phyloP scores from a whole-genome alignment of 305 asterid genomes.

The Andrographis paniculata region DNA sequence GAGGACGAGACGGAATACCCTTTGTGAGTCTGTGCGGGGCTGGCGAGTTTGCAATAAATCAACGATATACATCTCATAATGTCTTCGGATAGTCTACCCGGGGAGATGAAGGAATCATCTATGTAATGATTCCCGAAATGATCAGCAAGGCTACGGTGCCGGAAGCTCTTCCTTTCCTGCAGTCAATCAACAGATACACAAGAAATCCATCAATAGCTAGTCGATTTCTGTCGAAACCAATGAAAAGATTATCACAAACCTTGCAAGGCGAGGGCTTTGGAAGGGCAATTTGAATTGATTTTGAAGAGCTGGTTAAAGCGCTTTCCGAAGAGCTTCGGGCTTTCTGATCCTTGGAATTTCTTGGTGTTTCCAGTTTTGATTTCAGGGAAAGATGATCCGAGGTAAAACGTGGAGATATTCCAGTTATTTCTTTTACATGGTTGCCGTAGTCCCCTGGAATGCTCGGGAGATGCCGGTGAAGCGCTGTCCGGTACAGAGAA shows the following conservation, averaged over 20 bases:
- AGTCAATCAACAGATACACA: constrained; percentile 28
- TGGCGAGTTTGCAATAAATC: constrained; percentile 67
- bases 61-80: constrained; percentile 68
- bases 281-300: constrained; percentile 20
- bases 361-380: neutral
- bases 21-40: constrained; percentile 29
- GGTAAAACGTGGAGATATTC: constrained; percentile 9
- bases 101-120: constrained; percentile 36
- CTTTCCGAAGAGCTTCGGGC: neutral
- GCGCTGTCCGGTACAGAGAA: constrained; percentile 57
- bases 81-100: constrained; percentile 65
- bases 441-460: constrained; percentile 21
- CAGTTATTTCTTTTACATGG: constrained; percentile 19
- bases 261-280: neutral
- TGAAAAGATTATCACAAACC: constrained; percentile 19
- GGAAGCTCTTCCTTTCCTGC: constrained; percentile 50
- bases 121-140: constrained; percentile 48
- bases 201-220: no score
- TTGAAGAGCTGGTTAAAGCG: constrained; percentile 34
- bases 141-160: constrained; percentile 56
- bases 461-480: constrained; percentile 39
- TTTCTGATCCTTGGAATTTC: neutral
- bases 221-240: neutral
- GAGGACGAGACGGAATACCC: constrained; percentile 56
- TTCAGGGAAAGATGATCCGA: neutral